Base-by-base conservation (phyloP, 805 yeast genomes). In the Metschnikowia continentalis region DNA sequence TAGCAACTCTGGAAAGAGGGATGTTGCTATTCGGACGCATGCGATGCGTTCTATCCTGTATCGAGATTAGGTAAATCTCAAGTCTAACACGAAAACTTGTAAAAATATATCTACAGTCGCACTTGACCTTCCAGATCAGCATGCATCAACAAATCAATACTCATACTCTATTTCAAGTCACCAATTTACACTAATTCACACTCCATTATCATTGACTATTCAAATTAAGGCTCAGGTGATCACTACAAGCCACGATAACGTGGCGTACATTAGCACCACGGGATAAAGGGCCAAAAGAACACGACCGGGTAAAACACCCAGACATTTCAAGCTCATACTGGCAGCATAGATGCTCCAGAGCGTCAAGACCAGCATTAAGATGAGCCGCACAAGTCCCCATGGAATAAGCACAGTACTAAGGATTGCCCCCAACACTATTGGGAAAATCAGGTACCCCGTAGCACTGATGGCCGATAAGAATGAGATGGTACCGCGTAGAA, bases 401-500 rank as follows among this genome's bases (percentile, higher is more conserved):
- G 68, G 64, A n/a, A 83, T 66, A 15, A 80, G 62, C 20, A 79
- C 49, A 13, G 74, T 68, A 42, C 84, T 71, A 23, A 82, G 50
- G 3, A 78, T 46, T 10, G 83, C 78, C 0, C 84, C 81, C 8
- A 79, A 60, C 2, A 82, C 77, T 36, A 85, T 71, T 10, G 90
- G 90, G 65, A 84, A 85, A 63, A 82, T 66, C 13, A 86, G 81
- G 69, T 84, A 84, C 1, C 90, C 90, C 5, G 83, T 77, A 30
- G 88, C 84, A 54, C 86, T 81, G 47, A 85, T 71, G 2, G 89
- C 89, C 43, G 82, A 81, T 71, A 85, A 73, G 60, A 81, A 83
- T 2, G 88, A 82, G 37, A 84, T 81, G 15, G 80, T 71, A 4
- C 84, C 83, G 2, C 83, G 80, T 42, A 84, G 69, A 32, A 84